Base-by-base conservation (phyloP, 2,329 filamentous ascomycete species). In the Xylaria sp. region DNA sequence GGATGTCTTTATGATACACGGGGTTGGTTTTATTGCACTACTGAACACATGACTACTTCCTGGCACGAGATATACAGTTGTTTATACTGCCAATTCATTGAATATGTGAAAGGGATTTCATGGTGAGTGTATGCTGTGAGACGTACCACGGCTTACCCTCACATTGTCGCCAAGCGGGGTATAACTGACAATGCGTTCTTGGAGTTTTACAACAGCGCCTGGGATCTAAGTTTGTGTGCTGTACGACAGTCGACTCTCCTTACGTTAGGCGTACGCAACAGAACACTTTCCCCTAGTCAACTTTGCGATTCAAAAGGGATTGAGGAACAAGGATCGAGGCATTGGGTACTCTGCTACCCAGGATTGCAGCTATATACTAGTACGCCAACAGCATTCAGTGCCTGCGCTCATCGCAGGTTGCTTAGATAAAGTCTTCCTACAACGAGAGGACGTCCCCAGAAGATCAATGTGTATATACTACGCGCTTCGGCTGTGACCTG, bases 101-200 rank as follows among this genome's bases (percentile, higher is more conserved):
- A 17, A 23, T 12, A 19, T 14, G 23, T 40, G 12, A n/a, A 17
- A 6, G 6, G 37, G n/a, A 17, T 15, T 23, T 12, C n/a, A 28
- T 8, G n/a, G 33, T 31, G 21, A 14, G 38, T 14, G 35, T n/a
- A 28, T 35, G 35, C 23, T 52, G 28, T 8, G 40, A 35, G 33
- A 42, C 46, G n/a, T 19, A 56, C 53, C 23, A 37, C n/a, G 8
- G 15, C 19, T 23, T 28, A 49, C 25, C 12, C 45, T 43, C 55
- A 23, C 40, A 21, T 37, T 46, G 9, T n/a, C 7, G n/a, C 31
- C 31, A 19, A 6, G 47, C n/a, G 28, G 42, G 55, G 40, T 25
- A 31, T 50, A 23, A 9, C n/a, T 55, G 40, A 53, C 43, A 51
- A 56, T 56, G 50, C 9, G 19, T 31, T 52, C n/a, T 38, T 19